Base-by-base conservation (phyloP, 345 rosid species). In the Sonneratia alba region DNA sequence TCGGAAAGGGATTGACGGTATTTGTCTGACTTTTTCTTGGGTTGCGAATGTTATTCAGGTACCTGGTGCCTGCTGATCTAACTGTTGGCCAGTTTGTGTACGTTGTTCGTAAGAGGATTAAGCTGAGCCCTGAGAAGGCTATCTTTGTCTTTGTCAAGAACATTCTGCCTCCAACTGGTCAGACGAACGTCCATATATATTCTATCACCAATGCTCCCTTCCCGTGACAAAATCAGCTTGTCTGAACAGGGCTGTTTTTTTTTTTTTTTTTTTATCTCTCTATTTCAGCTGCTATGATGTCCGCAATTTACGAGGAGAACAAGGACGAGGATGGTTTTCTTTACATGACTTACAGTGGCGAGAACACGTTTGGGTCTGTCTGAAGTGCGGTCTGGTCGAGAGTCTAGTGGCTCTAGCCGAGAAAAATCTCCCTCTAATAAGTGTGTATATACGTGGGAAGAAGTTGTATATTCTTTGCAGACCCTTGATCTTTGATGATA, bases 281-380 rank as follows among this genome's bases (percentile, higher is more conserved):
- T 48, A 70, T 77, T 66, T 55, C 84, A 95, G 99, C 97, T 72
- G 92, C 99, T 13, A 79, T 90, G 97, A 89, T 95, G 98, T 89
- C 97, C 67, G 88, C 98, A 27, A 89, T 93, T 49, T 93, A 89
- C 21, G 97, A 94, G 74, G 98, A 94, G 79, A 89, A 91, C 85
- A 91, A 88, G 82, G 98, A 94, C 69, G 97, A 89, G 81, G 98
- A 94, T 77, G 97, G 98, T 36, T 94, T 94, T 81, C 92, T 94
- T 64, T 94, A 94, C 85, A 94, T 91, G 98, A 91, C 91, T 47
- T 94, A 91, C 93, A 94, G 98, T 3, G 96, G 98, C 7, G 98
- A 94, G 85, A 94, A 90, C 87, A 94, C 98, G 45, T 94, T 95
- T 63, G 99, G 99, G 66, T 64, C 66, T 63, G 40, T 72, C 55